A percentile compares a stretch with the other conserved stretches of the same genome.
Evolutionary conservation across 495 filamentous ascomycete species (phyloP).

Genomic region (Neurospora sp.): DNA sequence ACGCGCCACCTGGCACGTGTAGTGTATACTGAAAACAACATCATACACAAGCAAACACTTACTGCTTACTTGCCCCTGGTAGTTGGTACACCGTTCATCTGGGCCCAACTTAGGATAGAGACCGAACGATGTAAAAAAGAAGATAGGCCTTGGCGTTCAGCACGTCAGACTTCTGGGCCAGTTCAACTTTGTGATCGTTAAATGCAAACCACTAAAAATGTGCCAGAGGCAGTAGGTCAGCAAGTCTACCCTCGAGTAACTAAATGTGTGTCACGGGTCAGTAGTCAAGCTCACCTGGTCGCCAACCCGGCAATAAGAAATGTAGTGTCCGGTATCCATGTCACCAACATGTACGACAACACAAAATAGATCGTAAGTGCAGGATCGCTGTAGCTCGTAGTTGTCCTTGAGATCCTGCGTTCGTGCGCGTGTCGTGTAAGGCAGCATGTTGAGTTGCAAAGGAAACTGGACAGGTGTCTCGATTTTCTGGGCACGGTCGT

Average conservation of each 20-base stretch:
- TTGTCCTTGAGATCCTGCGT: slow-evolving; percentile 29
- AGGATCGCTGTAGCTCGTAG: slow-evolving; percentile 41
- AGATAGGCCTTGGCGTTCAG: slow-evolving; percentile 75
- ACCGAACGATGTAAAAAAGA: slow-evolving; percentile 72
- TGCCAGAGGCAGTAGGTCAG: background rate
- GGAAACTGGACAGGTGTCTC: slow-evolving; percentile 75
- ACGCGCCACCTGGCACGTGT: background rate
- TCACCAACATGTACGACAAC: slow-evolving; percentile 83
- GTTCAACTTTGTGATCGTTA: slow-evolving; percentile 81
- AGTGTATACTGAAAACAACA: background rate
- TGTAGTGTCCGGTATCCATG: slow-evolving; percentile 82
- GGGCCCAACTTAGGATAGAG: slow-evolving; percentile 26
- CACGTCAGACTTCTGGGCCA: slow-evolving; percentile 69
- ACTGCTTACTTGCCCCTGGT: background rate
- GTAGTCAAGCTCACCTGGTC: slow-evolving; percentile 48
- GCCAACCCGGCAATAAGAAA: slow-evolving; percentile 71
- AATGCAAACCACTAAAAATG: slow-evolving; percentile 70
- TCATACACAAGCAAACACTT: background rate
- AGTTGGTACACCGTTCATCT: background rate
- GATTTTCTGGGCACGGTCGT: slow-evolving; percentile 62
- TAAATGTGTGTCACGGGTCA: background rate
- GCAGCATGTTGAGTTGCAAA: slow-evolving; percentile 75
- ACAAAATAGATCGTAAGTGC: slow-evolving; percentile 70
- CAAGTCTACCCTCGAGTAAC: background rate
- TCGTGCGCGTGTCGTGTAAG: slow-evolving; percentile 61